A percentile compares a stretch with the other conserved stretches of the same genome.
Conservation (phyloP, 2,329 filamentous ascomycete genomes). For the Fonsecaea multimorphosa region DNA sequence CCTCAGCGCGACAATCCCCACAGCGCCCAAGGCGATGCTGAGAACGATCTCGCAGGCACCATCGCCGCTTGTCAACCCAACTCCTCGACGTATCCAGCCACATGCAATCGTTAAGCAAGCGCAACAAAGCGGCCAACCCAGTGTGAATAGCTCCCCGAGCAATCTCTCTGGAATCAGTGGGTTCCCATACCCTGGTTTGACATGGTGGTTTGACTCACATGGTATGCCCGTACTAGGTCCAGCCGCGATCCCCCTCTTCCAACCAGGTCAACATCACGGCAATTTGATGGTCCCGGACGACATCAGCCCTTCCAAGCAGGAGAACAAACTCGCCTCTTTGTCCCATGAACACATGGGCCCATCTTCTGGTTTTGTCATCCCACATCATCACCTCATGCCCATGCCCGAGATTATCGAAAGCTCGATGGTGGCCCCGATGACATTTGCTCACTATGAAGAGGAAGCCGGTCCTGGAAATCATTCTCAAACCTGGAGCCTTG, state of each 20-base stretch:
- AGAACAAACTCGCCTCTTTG: constrained; percentile 33
- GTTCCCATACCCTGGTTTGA: constrained; percentile 17
- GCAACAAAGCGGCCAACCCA: constrained; percentile 17
- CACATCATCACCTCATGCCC: constrained; percentile 12
- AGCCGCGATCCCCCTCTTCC: constrained; percentile 11
- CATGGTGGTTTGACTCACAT: constrained; percentile 26
- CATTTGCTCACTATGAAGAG: constrained; percentile 1
- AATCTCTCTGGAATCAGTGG: constrained; percentile 20
- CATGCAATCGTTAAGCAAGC: constrained; percentile 29
- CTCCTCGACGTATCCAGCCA: constrained; percentile 23
- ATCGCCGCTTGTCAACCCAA: constrained; percentile 24
- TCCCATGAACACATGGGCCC: constrained; percentile 20
- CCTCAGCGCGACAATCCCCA: constrained; percentile 12
- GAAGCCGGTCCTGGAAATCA: not conserved
- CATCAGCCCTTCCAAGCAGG: constrained; percentile 39
- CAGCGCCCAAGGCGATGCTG: constrained; percentile 29
- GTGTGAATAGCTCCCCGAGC: constrained; percentile 26
- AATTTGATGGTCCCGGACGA: constrained; percentile 34
- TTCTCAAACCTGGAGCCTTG: not conserved
- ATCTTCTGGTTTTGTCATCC: not conserved
- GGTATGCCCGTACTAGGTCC: constrained; percentile 22
- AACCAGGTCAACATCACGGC: constrained; percentile 8
- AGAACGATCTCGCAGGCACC: constrained; percentile 7
- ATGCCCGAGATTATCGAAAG: constrained; percentile 7
- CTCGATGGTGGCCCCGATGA: constrained; percentile 3